These are phyloP conservation scores for Macrocystidia cucumis DNA, from an alignment of 1,284 basidiomycete species.

Conservation along the genomic window DNA sequence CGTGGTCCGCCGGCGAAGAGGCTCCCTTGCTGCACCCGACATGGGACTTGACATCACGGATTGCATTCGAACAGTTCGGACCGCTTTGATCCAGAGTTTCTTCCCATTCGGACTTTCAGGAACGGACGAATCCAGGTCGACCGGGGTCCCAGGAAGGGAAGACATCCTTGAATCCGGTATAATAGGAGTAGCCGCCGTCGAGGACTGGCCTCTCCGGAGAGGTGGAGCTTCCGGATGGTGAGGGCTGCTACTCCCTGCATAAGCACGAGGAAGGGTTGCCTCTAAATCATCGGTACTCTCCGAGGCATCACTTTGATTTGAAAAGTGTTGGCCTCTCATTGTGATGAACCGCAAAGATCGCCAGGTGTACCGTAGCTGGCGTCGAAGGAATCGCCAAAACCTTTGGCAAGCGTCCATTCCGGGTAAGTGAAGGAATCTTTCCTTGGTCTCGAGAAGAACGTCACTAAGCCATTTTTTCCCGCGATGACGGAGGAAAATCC, in stretches of 20 bases:
- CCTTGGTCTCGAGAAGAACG: slow-evolving; percentile 43
- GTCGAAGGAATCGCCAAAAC: slow-evolving; percentile 16
- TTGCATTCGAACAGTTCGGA: slow-evolving; percentile 22
- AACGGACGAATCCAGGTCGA: neutral
- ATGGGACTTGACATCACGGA: slow-evolving; percentile 12
- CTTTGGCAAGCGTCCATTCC: slow-evolving; percentile 20
- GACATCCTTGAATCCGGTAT: slow-evolving; percentile 8
- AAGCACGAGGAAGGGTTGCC: too few relatives aligned
- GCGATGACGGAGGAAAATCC: slow-evolving; percentile 59
- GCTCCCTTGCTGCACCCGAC: slow-evolving; percentile 10
- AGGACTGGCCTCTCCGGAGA: slow-evolving; percentile 4
- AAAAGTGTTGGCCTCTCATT: slow-evolving; percentile 8
- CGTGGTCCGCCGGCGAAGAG: slow-evolving; percentile 32
- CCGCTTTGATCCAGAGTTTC: slow-evolving; percentile 23
- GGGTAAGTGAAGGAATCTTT: slow-evolving; percentile 32
- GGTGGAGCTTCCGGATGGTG: slow-evolving; percentile 6
- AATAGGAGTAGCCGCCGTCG: slow-evolving; percentile 6
- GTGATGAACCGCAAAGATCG: slow-evolving; percentile 10
- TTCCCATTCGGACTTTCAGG: slow-evolving; percentile 12
- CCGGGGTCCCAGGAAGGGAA: slow-evolving; percentile 2
- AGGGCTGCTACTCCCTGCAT: slow-evolving; percentile 14
- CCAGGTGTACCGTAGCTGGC: slow-evolving; percentile 13
- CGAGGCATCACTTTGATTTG: slow-evolving; percentile 10
- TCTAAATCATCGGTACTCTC: slow-evolving; percentile 22
- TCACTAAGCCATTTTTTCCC: slow-evolving; percentile 74